Evolutionary conservation across 2,329 filamentous ascomycete genomes (phyloP), one percentile per base, ranked within the genome.

Genomic region (Pseudogymnoascus destructans): DNA sequence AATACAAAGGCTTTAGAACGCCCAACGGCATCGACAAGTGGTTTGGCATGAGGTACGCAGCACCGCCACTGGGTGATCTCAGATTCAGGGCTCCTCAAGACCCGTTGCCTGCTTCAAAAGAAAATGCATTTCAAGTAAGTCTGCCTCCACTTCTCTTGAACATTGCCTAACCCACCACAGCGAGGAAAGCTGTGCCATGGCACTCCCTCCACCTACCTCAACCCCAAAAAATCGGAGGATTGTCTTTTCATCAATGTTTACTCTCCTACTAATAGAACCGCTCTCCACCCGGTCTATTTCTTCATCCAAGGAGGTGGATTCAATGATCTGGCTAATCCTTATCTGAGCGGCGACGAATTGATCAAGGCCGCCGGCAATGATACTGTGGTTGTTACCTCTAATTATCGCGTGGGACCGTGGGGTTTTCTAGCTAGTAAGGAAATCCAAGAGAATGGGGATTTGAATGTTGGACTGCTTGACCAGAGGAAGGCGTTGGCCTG

Each of bases 11-110:
- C 21, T 23, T 46, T n/a, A 23, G 40, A 46, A n/a, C 11, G 36
- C 36, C 36, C 4, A 7, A 79, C 62, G 83, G 81, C 2, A 72
- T 87, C 55, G 80, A 78, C 1, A 77, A 84, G 69, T 90, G 85
- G 84, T 75, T 87, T 7, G 86, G 85, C 1, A 79, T 90, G 63
- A 79, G 85, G n/a, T 90, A 80, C 70, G 86, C 85, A 1, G 81
- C 83, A 4, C 74, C 85, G 3, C 86, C 86, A 0, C 60, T 85
- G 3, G 84, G 82, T 1, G 63, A 76, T 3, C 67, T 87, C 59
- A 77, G 87, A 10, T 90, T 89, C 66, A 73, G 75, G 35, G 79
- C 81, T 11, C 85, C 86, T 0, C 72, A 78, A 63, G 81, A 87
- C 66, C 85, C 86, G 3, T 55, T 17, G 15, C 10, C 23, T 46